Percentiles rank a stretch among this genome's conserved stretches.
Evolutionary conservation across 805 yeast species (phyloP).

Genomic region (Candida yuanshanica): DNA sequence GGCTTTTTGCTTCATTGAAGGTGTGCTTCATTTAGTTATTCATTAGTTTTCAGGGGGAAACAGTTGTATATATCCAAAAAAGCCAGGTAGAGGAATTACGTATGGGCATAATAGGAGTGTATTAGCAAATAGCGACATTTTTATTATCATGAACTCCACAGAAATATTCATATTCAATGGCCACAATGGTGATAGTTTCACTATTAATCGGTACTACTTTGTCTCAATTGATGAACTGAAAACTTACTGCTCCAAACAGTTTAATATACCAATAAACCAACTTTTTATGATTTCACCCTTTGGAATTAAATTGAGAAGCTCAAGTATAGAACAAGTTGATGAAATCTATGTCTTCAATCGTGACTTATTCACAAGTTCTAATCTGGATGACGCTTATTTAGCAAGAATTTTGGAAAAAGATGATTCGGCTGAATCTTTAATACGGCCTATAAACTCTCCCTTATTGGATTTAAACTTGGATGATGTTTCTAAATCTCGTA

Average conservation of each 20-base stretch:
- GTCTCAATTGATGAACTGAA: constrained; percentile 37
- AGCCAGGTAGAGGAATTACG: too few species aligned
- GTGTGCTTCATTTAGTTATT: too few species aligned
- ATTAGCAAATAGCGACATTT: not conserved
- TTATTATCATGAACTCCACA: constrained; percentile 9
- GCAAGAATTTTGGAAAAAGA: constrained; percentile 12
- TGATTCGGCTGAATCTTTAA: constrained; percentile 12
- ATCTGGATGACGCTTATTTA: constrained; percentile 8
- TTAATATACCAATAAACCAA: constrained; percentile 36
- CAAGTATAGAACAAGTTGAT: constrained; percentile 39
- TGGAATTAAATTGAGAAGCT: constrained; percentile 50
- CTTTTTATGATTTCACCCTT: constrained; percentile 55
- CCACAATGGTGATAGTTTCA: constrained; percentile 35
- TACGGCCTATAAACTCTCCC: constrained; percentile 35
- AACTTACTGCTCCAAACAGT: constrained; percentile 33
- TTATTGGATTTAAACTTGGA: constrained; percentile 24
- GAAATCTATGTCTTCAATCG: constrained; percentile 63
- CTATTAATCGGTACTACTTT: constrained; percentile 34
- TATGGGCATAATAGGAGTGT: too few species aligned
- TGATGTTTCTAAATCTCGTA: constrained; percentile 12
- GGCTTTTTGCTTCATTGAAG: too few species aligned
- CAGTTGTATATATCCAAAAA: too few species aligned
- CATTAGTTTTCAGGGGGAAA: too few species aligned
- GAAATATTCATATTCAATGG: constrained; percentile 29
- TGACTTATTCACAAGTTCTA: constrained; percentile 37